Conservation (phyloP, 2,329 filamentous ascomycete genomes). For the Fusarium beomiforme region DNA sequence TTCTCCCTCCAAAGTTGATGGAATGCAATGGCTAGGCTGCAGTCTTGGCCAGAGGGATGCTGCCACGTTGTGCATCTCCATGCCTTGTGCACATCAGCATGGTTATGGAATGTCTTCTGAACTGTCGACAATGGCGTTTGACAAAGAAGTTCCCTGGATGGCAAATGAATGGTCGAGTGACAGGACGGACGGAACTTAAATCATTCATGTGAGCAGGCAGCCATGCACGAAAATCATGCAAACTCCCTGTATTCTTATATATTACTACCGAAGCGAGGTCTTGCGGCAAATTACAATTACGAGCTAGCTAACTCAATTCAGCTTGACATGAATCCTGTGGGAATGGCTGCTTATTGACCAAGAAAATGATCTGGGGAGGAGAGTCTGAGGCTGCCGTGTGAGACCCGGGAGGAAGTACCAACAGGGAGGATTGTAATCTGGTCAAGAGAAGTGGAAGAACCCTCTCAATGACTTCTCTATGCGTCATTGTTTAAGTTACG, state of each 20-base stretch:
- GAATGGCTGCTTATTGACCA: conserved; percentile 12
- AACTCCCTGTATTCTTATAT: conserved; percentile 38
- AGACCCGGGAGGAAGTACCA: conserved; percentile 21
- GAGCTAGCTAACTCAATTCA: conserved; percentile 18
- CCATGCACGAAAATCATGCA: conserved; percentile 47
- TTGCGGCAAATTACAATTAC: conserved; percentile 25
- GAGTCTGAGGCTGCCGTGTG: conserved; percentile 32
- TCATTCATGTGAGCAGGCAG: conserved; percentile 49
- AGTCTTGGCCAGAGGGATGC: conserved; percentile 13
- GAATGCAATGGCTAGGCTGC: conserved; percentile 28
- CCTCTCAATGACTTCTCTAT: neutral
- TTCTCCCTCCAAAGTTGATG: conserved; percentile 23
- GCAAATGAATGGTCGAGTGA: conserved; percentile 13
- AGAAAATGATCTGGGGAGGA: conserved; percentile 3
- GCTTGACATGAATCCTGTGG: conserved; percentile 7
- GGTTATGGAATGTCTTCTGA: conserved; percentile 31
- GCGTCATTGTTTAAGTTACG: neutral
- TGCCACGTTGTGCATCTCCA: conserved; percentile 44
- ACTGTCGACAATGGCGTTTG: conserved; percentile 19
- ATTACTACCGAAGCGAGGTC: conserved; percentile 16
- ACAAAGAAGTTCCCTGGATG: conserved; percentile 16
- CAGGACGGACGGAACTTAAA: conserved; percentile 18
- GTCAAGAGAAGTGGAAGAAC: conserved; percentile 6
- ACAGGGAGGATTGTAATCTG: neutral
- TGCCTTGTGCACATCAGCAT: conserved; percentile 30